Conservation (phyloP, 352 stramenopile species). For the Phytophthora aleatoria region DNA sequence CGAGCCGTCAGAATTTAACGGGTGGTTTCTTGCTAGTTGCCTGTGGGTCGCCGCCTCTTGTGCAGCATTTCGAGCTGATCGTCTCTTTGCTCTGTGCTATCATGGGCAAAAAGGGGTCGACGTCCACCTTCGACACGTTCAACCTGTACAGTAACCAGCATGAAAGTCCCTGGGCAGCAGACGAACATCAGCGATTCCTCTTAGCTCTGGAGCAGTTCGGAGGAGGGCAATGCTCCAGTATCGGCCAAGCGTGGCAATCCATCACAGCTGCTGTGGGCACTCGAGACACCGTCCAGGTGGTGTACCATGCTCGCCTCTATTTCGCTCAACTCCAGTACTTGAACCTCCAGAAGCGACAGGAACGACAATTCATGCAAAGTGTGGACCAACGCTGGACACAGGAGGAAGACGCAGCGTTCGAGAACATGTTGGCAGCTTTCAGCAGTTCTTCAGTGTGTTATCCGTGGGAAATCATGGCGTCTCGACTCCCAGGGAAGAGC, state of each 20-base stretch:
- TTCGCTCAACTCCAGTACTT: conserved; percentile 58
- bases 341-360: conserved; percentile 42
- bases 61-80: conserved; percentile 5
- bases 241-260: conserved; percentile 52
- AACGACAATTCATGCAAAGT: conserved; percentile 59
- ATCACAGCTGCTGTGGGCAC: conserved; percentile 65
- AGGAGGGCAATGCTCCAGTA: conserved; percentile 44
- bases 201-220: conserved; percentile 67
- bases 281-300: conserved; percentile 46
- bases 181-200: conserved; percentile 79
- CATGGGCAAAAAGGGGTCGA: conserved; percentile 28
- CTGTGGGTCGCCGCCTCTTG: conserved; percentile 16
- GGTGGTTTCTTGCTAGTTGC: conserved; percentile 24
- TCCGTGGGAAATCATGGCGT: conserved; percentile 66
- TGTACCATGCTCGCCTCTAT: conserved; percentile 56
- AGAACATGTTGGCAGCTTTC: conserved; percentile 61
- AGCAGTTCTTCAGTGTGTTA: conserved; percentile 46
- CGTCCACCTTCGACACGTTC: conserved; percentile 27
- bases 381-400: conserved; percentile 65
- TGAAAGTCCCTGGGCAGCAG: conserved; percentile 45
- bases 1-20: conserved; percentile 7
- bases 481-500: conserved; percentile 54
- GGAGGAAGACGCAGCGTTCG: conserved; percentile 67
- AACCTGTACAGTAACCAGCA: conserved; percentile 31
- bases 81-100: not conserved